These are phyloP conservation scores for Combretum micranthum DNA, from an alignment of 345 rosid species.

Conservation along the genomic window DNA sequence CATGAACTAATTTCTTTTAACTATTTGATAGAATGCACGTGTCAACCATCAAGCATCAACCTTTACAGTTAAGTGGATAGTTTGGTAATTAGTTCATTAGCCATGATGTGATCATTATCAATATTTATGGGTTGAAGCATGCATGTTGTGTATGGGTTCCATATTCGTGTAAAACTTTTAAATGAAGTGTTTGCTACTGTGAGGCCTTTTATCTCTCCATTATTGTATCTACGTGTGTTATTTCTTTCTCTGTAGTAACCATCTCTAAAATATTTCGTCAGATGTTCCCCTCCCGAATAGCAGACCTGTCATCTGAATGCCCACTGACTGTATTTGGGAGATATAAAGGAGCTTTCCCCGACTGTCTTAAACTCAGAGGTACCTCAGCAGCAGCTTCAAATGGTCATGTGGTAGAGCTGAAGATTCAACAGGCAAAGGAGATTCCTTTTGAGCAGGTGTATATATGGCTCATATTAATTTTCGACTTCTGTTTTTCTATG, in stretches of 20 bases:
- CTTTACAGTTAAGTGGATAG: too few species aligned
- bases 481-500: neutral
- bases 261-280: conserved; percentile 12
- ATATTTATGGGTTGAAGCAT: too few species aligned
- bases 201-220: neutral
- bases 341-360: conserved; percentile 59
- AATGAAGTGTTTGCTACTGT: neutral
- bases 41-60: too few species aligned
- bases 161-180: too few species aligned
- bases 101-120: too few species aligned
- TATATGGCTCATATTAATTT: neutral
- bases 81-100: too few species aligned
- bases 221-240: neutral
- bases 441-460: conserved; percentile 58
- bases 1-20: neutral
- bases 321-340: conserved; percentile 60
- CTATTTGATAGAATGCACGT: neutral
- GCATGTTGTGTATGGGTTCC: too few species aligned
- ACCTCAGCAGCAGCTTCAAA: conserved; percentile 49
- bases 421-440: conserved; percentile 43
- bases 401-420: conserved; percentile 41
- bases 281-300: conserved; percentile 51
- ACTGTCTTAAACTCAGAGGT: conserved; percentile 42
- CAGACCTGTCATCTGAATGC: conserved; percentile 58
- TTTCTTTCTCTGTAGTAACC: neutral